Evolutionary conservation across 176 grass and related monocot genomes (phyloP).

Genomic region (Ampelocalamus luodianensis): DNA sequence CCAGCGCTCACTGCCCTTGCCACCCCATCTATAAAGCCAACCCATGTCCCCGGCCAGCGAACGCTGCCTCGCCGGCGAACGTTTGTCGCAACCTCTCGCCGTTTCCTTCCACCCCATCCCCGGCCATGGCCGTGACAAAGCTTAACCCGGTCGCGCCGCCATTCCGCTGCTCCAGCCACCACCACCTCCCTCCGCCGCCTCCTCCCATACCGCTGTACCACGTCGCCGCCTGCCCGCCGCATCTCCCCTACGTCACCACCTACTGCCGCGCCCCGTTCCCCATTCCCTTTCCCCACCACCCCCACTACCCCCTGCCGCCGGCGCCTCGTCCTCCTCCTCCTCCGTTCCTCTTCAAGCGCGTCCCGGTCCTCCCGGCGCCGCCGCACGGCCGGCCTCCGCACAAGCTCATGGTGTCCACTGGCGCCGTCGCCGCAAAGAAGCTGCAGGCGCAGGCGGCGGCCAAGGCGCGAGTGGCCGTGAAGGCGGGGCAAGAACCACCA

Average conservation of each 20-base stretch:
- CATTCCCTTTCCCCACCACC: background rate
- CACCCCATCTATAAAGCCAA: constrained; percentile 34
- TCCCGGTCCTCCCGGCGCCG: background rate
- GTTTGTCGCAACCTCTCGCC: background rate
- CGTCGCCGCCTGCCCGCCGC: constrained; percentile 3
- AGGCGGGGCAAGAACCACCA: background rate
- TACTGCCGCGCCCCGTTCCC: constrained; percentile 7
- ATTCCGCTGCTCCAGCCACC: constrained; percentile 26
- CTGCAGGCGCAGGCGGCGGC: background rate
- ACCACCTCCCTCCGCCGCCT: constrained; percentile 7
- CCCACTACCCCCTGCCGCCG: background rate
- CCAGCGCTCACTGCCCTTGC: too few species aligned
- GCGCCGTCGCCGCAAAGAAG: background rate
- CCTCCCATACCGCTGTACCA: background rate
- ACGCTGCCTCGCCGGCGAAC: background rate
- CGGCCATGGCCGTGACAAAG: constrained; percentile 36
- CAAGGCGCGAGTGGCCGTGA: background rate
- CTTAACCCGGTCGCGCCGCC: constrained; percentile 54
- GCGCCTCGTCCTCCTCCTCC: background rate
- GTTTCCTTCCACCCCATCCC: background rate
- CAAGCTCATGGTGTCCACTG: constrained; percentile 34
- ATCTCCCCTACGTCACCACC: constrained; percentile 9
- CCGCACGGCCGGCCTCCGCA: background rate
- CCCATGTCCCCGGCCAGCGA: background rate
- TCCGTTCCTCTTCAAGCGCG: background rate